These are phyloP conservation scores for Trichosporon ovoides DNA, from an alignment of 1,284 basidiomycete genomes.

Conservation along the genomic window DNA sequence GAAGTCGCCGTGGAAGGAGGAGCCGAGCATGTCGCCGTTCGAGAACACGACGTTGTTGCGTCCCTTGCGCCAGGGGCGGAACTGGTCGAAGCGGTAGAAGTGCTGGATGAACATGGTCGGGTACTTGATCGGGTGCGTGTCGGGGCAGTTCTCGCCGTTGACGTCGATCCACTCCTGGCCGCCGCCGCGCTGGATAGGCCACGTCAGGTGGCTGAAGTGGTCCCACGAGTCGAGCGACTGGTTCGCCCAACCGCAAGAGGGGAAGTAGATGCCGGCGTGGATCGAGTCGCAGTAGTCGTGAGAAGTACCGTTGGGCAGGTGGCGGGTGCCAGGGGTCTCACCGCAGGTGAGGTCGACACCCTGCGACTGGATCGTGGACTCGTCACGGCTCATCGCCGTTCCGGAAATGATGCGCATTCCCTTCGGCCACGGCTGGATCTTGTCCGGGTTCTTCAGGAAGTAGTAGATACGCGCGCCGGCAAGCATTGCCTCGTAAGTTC, in stretches of 20 bases:
- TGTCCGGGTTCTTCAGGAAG: slow-evolving; percentile 27
- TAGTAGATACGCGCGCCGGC: slow-evolving; percentile 40
- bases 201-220: slow-evolving; percentile 43
- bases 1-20: slow-evolving; percentile 49
- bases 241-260: slow-evolving; percentile 36
- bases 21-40: slow-evolving; percentile 48
- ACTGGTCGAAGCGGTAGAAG: slow-evolving; percentile 9
- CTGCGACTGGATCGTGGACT: slow-evolving; percentile 10
- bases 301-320: slow-evolving; percentile 34
- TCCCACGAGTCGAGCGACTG: slow-evolving; percentile 28
- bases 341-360: slow-evolving; percentile 35
- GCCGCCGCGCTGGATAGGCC: slow-evolving; percentile 24
- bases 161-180: slow-evolving; percentile 17
- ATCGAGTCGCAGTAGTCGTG: slow-evolving; percentile 27
- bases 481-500: slow-evolving; percentile 26
- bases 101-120: slow-evolving; percentile 39
- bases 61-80: background rate
- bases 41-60: slow-evolving; percentile 18
- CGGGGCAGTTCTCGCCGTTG: slow-evolving; percentile 30
- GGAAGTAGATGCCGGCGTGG: slow-evolving; percentile 32
- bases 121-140: slow-evolving; percentile 36
- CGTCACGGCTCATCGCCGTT: slow-evolving; percentile 23
- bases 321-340: slow-evolving; percentile 19
- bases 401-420: slow-evolving; percentile 44
- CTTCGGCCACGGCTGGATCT: slow-evolving; percentile 38